Evolutionary conservation across 23 red algal species (phyloP), one percentile per base, ranked within the genome.

Genomic region (Gracilaria vermiculophylla): DNA sequence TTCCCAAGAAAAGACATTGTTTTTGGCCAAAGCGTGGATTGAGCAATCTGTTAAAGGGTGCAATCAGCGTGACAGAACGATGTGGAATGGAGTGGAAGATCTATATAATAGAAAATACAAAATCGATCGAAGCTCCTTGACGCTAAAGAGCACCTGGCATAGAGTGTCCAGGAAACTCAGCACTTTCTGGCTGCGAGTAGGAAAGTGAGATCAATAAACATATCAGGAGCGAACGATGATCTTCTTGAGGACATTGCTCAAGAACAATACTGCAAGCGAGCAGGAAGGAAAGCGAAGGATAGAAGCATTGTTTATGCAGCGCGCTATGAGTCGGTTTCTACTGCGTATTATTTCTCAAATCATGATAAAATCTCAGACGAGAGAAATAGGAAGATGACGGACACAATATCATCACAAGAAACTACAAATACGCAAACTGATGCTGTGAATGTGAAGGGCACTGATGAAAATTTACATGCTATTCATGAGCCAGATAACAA

Each of bases 181-280:
- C 54, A 85, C 50, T 67, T 85, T 85, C 43, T 71, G 69, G 56
- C 57, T 71, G 80, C 56, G 15, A 66, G 42, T 16, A 66, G 14
- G 27, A 61, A 31, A 61, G 52, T 81, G 7, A 67, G 60, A 53
- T 52, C 57, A 7, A 71, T 66, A 60, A 85, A 36, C 20, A 85
- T 69, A 47, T 72, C 55, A 5, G 80, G 58, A 48, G 21, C 42
- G 7, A 85, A 69, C 41, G 80, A 85, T 69, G 60, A 69, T 5
- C 55, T 85, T 36, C 51, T 85, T n/a, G 57, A 70, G 4, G 36
- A 72, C 0, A 48, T 69, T 12, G 35, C n/a, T 4, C 80, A 71
- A 57, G 80, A 85, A 35, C 57, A 69, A 23, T 69, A 85, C 37
- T 9, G 80, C 14, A 54, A 70, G 33, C n/a, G 36, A 51, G 55